These are phyloP conservation scores for Mucor plumbeus DNA, from an alignment of 371 early-diverging fungal species.

Conservation along the genomic window DNA sequence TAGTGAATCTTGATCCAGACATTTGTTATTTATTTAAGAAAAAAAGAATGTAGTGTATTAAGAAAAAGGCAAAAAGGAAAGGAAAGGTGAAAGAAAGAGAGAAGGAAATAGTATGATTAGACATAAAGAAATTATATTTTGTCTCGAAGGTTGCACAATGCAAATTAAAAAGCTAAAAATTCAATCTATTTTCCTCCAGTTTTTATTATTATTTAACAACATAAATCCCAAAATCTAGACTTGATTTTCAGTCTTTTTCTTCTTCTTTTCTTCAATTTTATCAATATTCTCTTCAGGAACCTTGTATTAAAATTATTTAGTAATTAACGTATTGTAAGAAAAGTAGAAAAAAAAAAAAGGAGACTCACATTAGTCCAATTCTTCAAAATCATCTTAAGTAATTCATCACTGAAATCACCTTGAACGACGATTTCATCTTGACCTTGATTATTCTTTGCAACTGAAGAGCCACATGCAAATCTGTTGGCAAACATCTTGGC, in stretches of 20 bases:
- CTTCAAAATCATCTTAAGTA: conserved; percentile 67
- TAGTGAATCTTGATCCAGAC: conserved; percentile 54
- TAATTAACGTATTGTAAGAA: not conserved
- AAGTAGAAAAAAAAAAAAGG: not conserved
- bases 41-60: conserved; percentile 5
- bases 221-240: conserved; percentile 10
- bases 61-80: conserved; percentile 22
- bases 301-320: conserved; percentile 28
- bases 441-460: conserved; percentile 90
- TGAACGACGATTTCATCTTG: conserved; percentile 94
- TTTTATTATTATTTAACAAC: conserved; percentile 8
- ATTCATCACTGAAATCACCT: conserved; percentile 87
- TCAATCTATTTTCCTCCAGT: not conserved
- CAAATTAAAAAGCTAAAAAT: conserved; percentile 10
- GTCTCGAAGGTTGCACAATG: conserved; percentile 13
- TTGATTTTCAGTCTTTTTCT: conserved; percentile 43
- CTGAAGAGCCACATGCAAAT: conserved; percentile 92
- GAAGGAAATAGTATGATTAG: not conserved
- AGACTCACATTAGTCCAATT: conserved; percentile 64
- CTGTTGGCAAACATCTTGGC: conserved; percentile 92
- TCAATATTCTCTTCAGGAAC: conserved; percentile 74
- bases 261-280: conserved; percentile 68
- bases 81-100: conserved; percentile 21
- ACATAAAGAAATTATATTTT: conserved; percentile 14
- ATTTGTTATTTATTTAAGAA: conserved; percentile 23